Evolutionary conservation across 2,329 filamentous ascomycete genomes (phyloP), one percentile per base, ranked within the genome.

Genomic region (Massarina eburnea): DNA sequence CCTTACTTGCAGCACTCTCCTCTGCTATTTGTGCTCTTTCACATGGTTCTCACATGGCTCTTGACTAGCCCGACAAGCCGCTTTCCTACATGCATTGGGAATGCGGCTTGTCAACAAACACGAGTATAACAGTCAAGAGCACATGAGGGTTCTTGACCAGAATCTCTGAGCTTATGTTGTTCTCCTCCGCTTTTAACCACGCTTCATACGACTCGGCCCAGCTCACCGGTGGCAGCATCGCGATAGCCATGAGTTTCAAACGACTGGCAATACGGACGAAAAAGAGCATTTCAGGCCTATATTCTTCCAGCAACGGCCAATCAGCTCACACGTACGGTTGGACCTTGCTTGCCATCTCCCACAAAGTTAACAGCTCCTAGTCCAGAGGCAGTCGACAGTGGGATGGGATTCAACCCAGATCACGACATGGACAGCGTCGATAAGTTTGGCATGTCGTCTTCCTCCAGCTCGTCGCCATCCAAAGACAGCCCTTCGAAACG

Each of bases 271-370:
- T 64, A 34, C 53, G 54, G 41, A 57, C 59, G 10, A 67, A 58
- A 44, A 65, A 62, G 50, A 67, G 64, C 35, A 45, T 66, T 30
- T 58, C 62, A 5, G 60, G 57, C 14, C 55, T 66, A 45, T 58
- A 61, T 52, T 49, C 51, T 46, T 56, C 47, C 38, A 48, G 39
- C 15, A 46, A 52, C 26, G 42, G 41, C n/a, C 38, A 54, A 5
- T 42, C 27, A 14, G 24, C 45, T 19, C 29, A 45, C 4, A 34
- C 24, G 54, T 58, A 39, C n/a, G 3, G 42, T 34, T 10, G 7
- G 8, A 26, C 10, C 8, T 8, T 29, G 4, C 22, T 37, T 15
- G 24, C n/a, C n/a, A n/a, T 46, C 19, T 34, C 15, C n/a, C 10
- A 26, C 10, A 3, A 17, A 15, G 18, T 30, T 43, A 21, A 46